Evolutionary conservation across 305 asterid species (phyloP).

Genomic region (Fraxinus platypoda): DNA sequence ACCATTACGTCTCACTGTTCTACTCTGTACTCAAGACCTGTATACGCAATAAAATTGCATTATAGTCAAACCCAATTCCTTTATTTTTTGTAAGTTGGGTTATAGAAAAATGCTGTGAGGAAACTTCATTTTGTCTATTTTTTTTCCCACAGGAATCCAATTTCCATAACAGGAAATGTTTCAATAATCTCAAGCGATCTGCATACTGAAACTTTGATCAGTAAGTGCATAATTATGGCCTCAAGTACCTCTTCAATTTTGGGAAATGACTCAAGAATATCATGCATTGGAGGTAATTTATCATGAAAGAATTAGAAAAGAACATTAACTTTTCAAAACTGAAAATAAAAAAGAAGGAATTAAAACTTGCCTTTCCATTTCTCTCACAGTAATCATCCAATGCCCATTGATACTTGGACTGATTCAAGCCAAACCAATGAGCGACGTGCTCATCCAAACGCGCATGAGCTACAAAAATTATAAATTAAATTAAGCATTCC

Average conservation of each 20-base stretch:
- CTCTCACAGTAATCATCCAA: constrained; percentile 76
- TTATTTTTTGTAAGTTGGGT: neutral
- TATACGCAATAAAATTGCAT: neutral
- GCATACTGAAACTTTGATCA: neutral
- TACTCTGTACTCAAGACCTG: neutral
- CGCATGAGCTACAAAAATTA: constrained; percentile 56
- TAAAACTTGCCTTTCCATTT: constrained; percentile 53
- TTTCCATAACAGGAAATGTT: neutral
- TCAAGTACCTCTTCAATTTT: neutral
- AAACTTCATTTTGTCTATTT: neutral
- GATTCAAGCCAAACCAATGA: constrained; percentile 93
- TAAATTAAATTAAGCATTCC: constrained; percentile 4
- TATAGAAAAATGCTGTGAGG: neutral
- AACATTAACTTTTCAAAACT: neutral
- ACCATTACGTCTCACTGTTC: neutral
- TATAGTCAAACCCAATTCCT: neutral
- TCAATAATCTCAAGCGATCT: neutral
- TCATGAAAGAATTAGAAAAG: neutral
- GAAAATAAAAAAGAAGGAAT: neutral
- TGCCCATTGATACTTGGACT: constrained; percentile 98
- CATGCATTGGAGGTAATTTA: neutral
- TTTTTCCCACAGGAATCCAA: neutral
- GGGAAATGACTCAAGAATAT: neutral
- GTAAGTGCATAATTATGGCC: neutral
- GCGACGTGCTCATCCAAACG: constrained; percentile 92